Evolutionary conservation across 2,329 filamentous ascomycete genomes (phyloP), one percentile per base, ranked within the genome.

Genomic region (Penicillium sclerotiorum): DNA sequence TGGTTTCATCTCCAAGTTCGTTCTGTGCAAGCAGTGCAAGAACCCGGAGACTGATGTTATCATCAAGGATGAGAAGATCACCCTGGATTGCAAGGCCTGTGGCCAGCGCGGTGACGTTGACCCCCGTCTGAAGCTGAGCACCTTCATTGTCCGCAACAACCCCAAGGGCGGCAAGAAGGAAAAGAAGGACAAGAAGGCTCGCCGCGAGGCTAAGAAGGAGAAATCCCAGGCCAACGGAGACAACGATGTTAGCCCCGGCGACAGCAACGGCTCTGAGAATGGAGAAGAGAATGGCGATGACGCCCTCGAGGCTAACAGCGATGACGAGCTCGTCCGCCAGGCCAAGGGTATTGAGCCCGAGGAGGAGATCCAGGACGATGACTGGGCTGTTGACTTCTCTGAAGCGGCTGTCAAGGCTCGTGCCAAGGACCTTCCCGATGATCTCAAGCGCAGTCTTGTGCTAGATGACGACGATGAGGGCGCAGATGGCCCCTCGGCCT

Each of bases 21-120:
- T 99, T 67, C 91, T 99, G 58, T 99, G 94, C 89, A 95, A 95
- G 80, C 93, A 95, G 74, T 99, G 94, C 87, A 96, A 96, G 85
- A 99, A 99, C 75, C 94, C 94, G 28, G 94, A 99, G 81, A 99
- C 94, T 60, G 92, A 95, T 60, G 87, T 97, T 68, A 85, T 88
- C 69, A 90, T 97, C 81, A 96, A 96, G 77, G 92, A 96, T 66
- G 90, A 88, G 47, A 85, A 83, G 70, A 97, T 99, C 73, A 76
- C 90, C 56, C 86, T 97, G 61, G 94, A 99, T 77, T 99, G 94
- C 87, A 99, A 99, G 80, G 94, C 94, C 56, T 99, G 94, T 70
- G 94, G 94, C 70, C 89, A 95, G 76, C 91, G 90, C 68, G 88
- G 88, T 60, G 87, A 94, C 57, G 93, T 96, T 48, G 93, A 97